These are phyloP conservation scores for Skeletonema grethae DNA, from an alignment of 108 stramenopile species.

Conservation along the genomic window DNA sequence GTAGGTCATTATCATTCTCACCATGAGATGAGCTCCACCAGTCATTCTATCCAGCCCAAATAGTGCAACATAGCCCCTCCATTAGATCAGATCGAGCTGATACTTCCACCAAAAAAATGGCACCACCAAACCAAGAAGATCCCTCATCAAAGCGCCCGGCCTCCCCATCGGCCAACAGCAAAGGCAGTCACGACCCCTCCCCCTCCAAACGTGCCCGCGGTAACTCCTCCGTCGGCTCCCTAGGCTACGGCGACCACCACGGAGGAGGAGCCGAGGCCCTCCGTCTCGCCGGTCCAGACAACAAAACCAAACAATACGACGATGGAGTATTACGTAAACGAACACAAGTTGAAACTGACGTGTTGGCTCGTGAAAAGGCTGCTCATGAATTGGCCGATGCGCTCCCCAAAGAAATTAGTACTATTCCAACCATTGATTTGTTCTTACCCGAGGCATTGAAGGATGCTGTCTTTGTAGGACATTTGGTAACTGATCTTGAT, in stretches of 20 bases:
- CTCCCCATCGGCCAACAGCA: neutral
- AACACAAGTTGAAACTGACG: conserved; percentile 52
- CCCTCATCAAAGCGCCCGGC: neutral
- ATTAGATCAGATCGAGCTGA: too few relatives aligned
- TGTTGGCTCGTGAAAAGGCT: conserved; percentile 44
- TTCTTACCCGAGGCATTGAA: conserved; percentile 54
- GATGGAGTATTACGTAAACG: conserved; percentile 42
- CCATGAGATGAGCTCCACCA: too few relatives aligned
- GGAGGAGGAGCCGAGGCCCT: conserved; percentile 31
- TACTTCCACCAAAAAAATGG: neutral
- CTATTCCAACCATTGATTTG: conserved; percentile 43
- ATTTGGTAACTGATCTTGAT: conserved; percentile 80
- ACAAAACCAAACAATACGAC: conserved; percentile 14
- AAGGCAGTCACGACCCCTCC: conserved; percentile 3
- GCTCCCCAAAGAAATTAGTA: conserved; percentile 37
- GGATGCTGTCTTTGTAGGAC: conserved; percentile 68
- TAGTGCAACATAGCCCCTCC: too few relatives aligned
- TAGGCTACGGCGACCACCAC: conserved; percentile 22
- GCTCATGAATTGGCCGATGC: conserved; percentile 49
- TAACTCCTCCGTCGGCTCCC: conserved; percentile 4
- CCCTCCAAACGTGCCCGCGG: conserved; percentile 18
- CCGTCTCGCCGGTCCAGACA: conserved; percentile 21
- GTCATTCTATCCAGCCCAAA: too few relatives aligned
- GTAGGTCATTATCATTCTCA: too few relatives aligned
- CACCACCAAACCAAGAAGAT: neutral